Percentiles rank a stretch among this genome's conserved stretches.
phyloP scores from a whole-genome alignment of 371 early-diverging fungal species.

The Mortierella sp. region DNA sequence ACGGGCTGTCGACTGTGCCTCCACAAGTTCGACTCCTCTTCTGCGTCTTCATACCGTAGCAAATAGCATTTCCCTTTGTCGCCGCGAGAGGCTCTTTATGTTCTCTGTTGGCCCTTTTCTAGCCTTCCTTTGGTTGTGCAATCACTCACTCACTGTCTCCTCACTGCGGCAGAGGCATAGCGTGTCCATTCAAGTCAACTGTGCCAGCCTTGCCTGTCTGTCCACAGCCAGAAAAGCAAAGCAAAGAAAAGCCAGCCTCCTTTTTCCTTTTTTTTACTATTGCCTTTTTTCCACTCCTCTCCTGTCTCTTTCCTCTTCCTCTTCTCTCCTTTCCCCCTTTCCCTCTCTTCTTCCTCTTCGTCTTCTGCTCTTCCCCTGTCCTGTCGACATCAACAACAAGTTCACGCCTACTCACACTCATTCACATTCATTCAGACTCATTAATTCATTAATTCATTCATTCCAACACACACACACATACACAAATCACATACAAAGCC shows the following conservation, averaged over 20 bases:
- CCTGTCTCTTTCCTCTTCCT: neutral
- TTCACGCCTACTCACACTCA: neutral
- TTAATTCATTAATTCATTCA: too few relatives aligned
- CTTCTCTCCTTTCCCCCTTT: neutral
- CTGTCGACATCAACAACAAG: neutral
- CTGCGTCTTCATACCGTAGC: neutral
- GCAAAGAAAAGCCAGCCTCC: too few relatives aligned
- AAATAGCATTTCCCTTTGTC: neutral
- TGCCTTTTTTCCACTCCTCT: too few relatives aligned
- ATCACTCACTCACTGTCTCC: too few relatives aligned
- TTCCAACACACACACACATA: neutral
- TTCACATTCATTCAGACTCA: neutral
- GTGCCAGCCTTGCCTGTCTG: neutral
- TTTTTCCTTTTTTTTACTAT: too few relatives aligned
- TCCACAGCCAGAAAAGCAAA: neutral
- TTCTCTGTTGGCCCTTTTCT: neutral
- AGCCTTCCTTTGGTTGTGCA: neutral
- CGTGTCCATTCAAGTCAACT: neutral
- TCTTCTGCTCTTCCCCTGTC: neutral
- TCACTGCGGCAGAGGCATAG: conserved; percentile 42
- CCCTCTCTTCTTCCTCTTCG: neutral
- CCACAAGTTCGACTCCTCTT: neutral
- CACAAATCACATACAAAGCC: neutral
- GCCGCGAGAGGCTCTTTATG: neutral
- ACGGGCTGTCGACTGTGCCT: neutral